Conservation (phyloP, 2,329 filamentous ascomycete species). For the Chrysosporium keratinophilum region DNA sequence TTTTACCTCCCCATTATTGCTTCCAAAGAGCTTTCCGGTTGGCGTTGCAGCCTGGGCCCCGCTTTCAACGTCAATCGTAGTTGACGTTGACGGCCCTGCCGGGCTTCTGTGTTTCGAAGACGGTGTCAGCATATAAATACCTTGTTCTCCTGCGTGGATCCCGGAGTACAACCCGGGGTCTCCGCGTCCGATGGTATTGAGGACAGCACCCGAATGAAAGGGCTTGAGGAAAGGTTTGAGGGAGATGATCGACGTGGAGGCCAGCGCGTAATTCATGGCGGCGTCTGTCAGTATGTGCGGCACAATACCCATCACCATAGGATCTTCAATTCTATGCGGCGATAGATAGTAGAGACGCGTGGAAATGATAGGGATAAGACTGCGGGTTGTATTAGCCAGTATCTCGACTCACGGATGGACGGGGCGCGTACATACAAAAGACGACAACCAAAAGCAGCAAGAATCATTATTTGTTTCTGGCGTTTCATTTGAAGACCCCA, state of each 20-base stretch:
- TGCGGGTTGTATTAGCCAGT: not conserved
- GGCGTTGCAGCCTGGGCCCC: too few species aligned
- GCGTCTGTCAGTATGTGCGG: constrained; percentile 9
- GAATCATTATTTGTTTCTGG: constrained; percentile 5
- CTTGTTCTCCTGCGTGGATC: not conserved
- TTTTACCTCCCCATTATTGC: too few species aligned
- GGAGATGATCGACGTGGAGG: constrained; percentile 8
- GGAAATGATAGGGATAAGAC: constrained; percentile 3
- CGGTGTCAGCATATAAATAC: constrained; percentile 5
- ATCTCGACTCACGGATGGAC: not conserved
- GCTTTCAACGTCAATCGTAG: too few species aligned
- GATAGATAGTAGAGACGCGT: constrained; percentile 4
- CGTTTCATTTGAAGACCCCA: constrained; percentile 12
- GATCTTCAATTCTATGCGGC: not conserved
- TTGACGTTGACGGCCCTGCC: too few species aligned
- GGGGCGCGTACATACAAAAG: constrained; percentile 9
- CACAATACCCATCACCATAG: not conserved
- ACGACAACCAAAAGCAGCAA: constrained; percentile 11
- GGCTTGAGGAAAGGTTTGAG: constrained; percentile 13
- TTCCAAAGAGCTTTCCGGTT: too few species aligned
- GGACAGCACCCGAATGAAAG: constrained; percentile 10
- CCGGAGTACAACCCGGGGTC: constrained; percentile 3
- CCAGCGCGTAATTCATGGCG: constrained; percentile 1
- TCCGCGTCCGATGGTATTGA: constrained; percentile 9
- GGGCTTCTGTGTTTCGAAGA: not conserved